Evolutionary conservation across 345 rosid genomes (phyloP).

Genomic region (Populus euphratica): DNA sequence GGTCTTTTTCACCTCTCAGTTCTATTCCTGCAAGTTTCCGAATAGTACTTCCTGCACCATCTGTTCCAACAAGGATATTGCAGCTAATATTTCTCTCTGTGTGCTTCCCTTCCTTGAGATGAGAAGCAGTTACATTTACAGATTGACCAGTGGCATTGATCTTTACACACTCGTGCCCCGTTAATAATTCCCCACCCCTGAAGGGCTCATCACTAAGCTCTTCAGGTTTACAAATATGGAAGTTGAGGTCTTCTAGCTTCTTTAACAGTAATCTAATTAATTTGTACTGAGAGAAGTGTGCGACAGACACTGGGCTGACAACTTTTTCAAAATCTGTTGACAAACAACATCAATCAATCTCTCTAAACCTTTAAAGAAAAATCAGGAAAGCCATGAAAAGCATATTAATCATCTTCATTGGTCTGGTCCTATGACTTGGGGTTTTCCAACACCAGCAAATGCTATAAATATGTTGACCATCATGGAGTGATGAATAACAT

Average conservation of each 20-base stretch:
- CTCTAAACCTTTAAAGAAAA: not conserved
- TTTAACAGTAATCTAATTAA: conserved; percentile 59
- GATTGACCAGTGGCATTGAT: conserved; percentile 41
- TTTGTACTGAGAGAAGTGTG: conserved; percentile 90
- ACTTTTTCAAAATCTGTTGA: conserved; percentile 69
- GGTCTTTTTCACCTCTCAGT: conserved; percentile 68
- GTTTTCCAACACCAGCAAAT: not conserved
- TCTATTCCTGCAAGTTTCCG: conserved; percentile 61
- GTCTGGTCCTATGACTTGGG: conserved; percentile 2
- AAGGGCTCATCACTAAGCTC: conserved; percentile 26
- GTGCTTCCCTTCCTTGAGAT: conserved; percentile 43
- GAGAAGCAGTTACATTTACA: conserved; percentile 57
- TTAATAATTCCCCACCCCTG: conserved; percentile 49
- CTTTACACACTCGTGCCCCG: conserved; percentile 83
- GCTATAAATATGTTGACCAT: not conserved
- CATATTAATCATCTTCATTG: not conserved
- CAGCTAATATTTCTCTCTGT: conserved; percentile 52
- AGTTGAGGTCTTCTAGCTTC: conserved; percentile 55
- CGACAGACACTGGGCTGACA: conserved; percentile 83
- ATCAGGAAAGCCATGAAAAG: not conserved
- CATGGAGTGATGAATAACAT: not conserved
- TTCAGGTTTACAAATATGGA: conserved; percentile 34
- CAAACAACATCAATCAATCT: conserved; percentile 20
- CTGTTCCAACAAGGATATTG: conserved; percentile 68
- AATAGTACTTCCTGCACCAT: conserved; percentile 84